Evolutionary conservation across 2,329 filamentous ascomycete species (phyloP), one percentile per base, ranked within the genome.

Genomic region (Hirsutella thompsonii): DNA sequence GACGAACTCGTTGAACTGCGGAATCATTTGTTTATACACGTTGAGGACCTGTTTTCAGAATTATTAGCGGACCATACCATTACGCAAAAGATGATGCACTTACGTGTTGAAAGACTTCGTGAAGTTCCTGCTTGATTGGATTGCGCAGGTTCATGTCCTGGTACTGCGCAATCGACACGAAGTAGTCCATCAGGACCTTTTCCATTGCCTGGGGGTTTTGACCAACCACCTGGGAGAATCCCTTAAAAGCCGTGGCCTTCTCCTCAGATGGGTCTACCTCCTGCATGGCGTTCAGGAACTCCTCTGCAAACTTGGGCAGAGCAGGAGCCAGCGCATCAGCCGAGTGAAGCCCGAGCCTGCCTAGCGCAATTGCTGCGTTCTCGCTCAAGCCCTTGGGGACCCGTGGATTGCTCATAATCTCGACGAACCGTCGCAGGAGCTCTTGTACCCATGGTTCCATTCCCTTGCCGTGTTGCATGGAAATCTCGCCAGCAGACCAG

Each of bases 401-500:
- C 45, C 84, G 80, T 16, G 82, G 80, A 57, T 90, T 92, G 54
- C 80, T 80, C 50, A 96, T 77, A 50, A 96, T 95, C 41, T 82
- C 76, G 32, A 87, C 74, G 21, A 93, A 76, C 32, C 83, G 79
- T 46, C 81, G 74, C 44, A 94, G 79, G 14, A 98, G 67, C 46
- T 83, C 76, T 19, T 84, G 79, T 9, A 88, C 74, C 56, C 83
- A 94, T 1, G 81, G 82, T 1, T 72, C 72, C 76, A 95, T 84
- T 41, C 73, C 77, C 46, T 80, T 77, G 49, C 80, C 76, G 56
- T 84, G 73, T 46, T 86, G 80, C 60, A 94, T 79, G 14, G 88
- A 79, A 46, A 96, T 92, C 66, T 98, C 92, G 34, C 92, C 92
- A 20, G 80, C 81, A 6, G 89, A 93, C 92, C 92, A 98, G 65